Conservation (phyloP, 192 early-diverging fungal species). For the Coemansia sp. region DNA sequence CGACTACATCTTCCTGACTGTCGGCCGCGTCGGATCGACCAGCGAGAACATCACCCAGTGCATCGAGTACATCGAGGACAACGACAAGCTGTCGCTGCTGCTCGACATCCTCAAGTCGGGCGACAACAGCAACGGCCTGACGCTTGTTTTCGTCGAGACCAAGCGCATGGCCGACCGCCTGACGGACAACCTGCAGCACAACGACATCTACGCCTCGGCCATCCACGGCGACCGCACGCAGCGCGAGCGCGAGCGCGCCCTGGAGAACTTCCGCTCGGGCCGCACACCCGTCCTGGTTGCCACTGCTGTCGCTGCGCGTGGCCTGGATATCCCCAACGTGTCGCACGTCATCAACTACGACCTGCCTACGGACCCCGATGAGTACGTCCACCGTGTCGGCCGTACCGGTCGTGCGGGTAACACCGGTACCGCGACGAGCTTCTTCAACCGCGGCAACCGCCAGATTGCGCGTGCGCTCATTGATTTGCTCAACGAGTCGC, state of each 20-base stretch:
- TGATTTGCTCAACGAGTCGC: conserved; percentile 87
- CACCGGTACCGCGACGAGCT: conserved; percentile 86
- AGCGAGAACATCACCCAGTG: conserved; percentile 95
- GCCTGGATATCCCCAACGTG: conserved; percentile 85
- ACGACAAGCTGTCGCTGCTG: conserved; percentile 87
- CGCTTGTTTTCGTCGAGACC: conserved; percentile 96
- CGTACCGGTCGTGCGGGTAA: conserved; percentile 98
- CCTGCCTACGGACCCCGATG: conserved; percentile 92
- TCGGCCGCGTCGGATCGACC: conserved; percentile 91
- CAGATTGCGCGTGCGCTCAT: conserved; percentile 79
- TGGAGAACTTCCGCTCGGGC: conserved; percentile 83
- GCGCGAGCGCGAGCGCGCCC: conserved; percentile 88
- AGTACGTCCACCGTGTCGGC: conserved; percentile 98
- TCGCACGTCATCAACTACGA: conserved; percentile 92
- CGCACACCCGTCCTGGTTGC: conserved; percentile 86
- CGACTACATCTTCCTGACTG: conserved; percentile 77
- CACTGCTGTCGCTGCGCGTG: conserved; percentile 96
- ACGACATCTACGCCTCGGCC: conserved; percentile 85
- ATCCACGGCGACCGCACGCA: conserved; percentile 98
- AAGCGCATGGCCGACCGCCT: conserved; percentile 92
- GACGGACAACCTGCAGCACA: conserved; percentile 69
- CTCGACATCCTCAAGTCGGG: conserved; percentile 73
- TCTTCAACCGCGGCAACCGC: conserved; percentile 89
- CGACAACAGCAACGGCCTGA: conserved; percentile 63
- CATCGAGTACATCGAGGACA: conserved; percentile 90